Percentiles rank a stretch among this genome's conserved stretches.
Conservation (phyloP, 495 filamentous ascomycete genomes). For the Wilcoxina mikolae region DNA sequence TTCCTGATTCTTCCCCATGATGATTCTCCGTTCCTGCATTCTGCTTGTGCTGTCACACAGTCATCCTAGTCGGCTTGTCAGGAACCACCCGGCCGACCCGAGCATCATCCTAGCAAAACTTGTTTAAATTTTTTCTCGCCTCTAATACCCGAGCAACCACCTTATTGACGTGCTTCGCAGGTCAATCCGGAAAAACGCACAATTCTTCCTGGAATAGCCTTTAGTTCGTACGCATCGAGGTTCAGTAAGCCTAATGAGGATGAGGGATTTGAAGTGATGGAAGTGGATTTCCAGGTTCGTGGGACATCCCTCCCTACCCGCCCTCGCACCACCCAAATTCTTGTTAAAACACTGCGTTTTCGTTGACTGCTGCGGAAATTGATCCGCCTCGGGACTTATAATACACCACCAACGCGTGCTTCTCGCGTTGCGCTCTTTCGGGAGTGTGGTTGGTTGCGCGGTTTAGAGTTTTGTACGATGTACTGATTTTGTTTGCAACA, state of each 20-base stretch:
- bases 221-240: slow-evolving; percentile 52
- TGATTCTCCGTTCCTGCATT: neutral
- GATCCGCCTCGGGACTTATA: neutral
- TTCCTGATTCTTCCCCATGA: too few species aligned
- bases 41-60: too few species aligned
- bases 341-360: neutral
- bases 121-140: neutral
- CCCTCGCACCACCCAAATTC: neutral
- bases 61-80: neutral
- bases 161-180: slow-evolving; percentile 28
- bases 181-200: slow-evolving; percentile 70
- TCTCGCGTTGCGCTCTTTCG: neutral
- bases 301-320: neutral
- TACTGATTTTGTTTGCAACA: neutral
- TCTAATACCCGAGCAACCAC: neutral
- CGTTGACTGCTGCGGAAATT: neutral
- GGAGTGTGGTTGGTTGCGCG: neutral
- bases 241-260: slow-evolving; percentile 53
- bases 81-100: neutral
- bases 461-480: neutral
- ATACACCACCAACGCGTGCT: neutral
- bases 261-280: slow-evolving; percentile 67
- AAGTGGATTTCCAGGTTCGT: slow-evolving; percentile 41
- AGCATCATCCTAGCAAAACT: neutral
- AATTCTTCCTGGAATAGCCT: slow-evolving; percentile 64